Conservation (phyloP, 2,329 filamentous ascomycete species). For the Cercospora brassicicola region DNA sequence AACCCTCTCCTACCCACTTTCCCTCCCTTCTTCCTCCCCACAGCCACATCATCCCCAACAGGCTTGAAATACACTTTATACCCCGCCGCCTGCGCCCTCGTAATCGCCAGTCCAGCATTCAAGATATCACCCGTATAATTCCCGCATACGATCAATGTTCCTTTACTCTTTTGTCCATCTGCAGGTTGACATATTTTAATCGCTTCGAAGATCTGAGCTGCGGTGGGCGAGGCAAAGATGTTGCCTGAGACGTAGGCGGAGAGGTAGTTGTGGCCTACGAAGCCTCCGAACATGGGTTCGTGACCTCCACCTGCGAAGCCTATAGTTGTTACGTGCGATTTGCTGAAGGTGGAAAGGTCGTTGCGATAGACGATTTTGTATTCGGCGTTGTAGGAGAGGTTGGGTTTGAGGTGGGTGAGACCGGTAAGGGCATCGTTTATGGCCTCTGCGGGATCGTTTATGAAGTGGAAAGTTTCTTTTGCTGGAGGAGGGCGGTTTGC, state of each 20-base stretch:
- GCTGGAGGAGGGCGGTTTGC: conserved; percentile 23
- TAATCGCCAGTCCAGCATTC: conserved; percentile 61
- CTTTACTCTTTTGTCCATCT: conserved; percentile 33
- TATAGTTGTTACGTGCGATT: conserved; percentile 40
- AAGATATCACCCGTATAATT: conserved; percentile 67
- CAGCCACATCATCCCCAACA: conserved; percentile 65
- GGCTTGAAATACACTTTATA: conserved; percentile 59
- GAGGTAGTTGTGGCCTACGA: conserved; percentile 63
- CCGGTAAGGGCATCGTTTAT: conserved; percentile 41
- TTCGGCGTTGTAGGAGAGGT: conserved; percentile 37
- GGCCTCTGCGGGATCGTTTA: conserved; percentile 39
- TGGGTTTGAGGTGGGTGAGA: conserved; percentile 39
- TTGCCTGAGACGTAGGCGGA: conserved; percentile 62
- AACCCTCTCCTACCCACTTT: conserved; percentile 63
- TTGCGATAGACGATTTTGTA: conserved; percentile 42
- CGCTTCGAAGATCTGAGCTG: conserved; percentile 62
- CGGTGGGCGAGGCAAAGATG: conserved; percentile 64
- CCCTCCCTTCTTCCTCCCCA: conserved; percentile 56
- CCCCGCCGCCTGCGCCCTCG: conserved; percentile 58
- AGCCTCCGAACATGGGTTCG: conserved; percentile 65
- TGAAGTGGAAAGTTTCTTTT: conserved; percentile 43
- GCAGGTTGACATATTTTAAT: conserved; percentile 53
- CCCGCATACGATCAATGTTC: conserved; percentile 62
- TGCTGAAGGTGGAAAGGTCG: conserved; percentile 37
- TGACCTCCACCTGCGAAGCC: conserved; percentile 43